Percentiles rank a stretch among this genome's conserved stretches.
Evolutionary conservation across 129 eudicot genomes (phyloP).

Genomic region (Centella asiatica): DNA sequence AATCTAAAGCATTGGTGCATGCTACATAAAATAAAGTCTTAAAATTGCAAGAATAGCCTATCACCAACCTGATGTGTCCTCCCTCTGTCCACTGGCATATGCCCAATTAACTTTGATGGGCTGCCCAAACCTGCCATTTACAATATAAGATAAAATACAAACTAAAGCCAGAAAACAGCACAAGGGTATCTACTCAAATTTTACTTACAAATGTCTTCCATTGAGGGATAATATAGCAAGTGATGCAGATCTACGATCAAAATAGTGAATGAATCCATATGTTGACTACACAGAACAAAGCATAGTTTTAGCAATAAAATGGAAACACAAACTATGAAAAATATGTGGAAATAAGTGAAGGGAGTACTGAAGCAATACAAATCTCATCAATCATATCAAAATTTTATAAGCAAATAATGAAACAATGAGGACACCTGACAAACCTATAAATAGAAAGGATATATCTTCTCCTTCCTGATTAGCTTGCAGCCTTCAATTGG

Average conservation of each 20-base stretch:
- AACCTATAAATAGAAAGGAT: neutral
- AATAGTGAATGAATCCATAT: conserved; percentile 83
- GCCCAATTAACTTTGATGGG: conserved; percentile 94
- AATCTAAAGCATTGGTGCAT: neutral
- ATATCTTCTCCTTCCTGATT: conserved; percentile 74
- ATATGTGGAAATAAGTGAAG: neutral
- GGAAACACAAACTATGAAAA: neutral
- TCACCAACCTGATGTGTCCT: conserved; percentile 74
- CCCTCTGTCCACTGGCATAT: conserved; percentile 82
- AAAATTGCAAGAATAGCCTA: conserved; percentile 1
- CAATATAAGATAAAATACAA: conserved; percentile 6
- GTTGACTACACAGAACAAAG: conserved; percentile 52
- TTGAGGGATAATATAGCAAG: conserved; percentile 74
- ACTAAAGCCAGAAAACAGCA: neutral
- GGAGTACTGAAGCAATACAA: neutral
- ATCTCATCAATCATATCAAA: neutral
- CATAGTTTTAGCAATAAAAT: conserved; percentile 5
- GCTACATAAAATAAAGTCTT: neutral
- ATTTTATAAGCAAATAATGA: neutral
- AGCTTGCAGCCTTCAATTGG: conserved; percentile 83
- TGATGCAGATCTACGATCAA: conserved; percentile 80
- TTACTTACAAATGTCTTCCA: conserved; percentile 82
- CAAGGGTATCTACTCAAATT: neutral
- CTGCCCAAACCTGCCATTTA: conserved; percentile 79
- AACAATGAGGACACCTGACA: neutral